phyloP scores from a whole-genome alignment of 2,329 filamentous ascomycete genomes.

The Paecilomyces dactylethromorphus region DNA sequence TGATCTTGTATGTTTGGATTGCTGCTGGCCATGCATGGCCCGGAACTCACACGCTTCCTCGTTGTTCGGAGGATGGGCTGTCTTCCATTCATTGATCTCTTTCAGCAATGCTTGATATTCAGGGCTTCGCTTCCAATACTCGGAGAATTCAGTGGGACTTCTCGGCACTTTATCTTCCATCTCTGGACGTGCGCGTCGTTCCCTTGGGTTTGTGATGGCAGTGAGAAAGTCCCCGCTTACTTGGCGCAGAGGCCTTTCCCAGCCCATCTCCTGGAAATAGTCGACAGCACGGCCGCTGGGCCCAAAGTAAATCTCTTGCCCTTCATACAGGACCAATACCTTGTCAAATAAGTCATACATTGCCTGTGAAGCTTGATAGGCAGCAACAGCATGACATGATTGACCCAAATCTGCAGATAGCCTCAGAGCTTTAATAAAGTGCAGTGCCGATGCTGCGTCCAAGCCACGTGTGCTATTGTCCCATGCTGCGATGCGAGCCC shows the following conservation, averaged over 20 bases:
- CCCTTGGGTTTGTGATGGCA: slow-evolving; percentile 59
- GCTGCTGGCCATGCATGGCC: not conserved
- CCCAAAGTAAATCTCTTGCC: slow-evolving; percentile 71
- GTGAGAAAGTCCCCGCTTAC: slow-evolving; percentile 70
- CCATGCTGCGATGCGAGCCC: slow-evolving; percentile 24
- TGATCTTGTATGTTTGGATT: slow-evolving; percentile 56
- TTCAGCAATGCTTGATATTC: slow-evolving; percentile 37
- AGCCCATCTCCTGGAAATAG: slow-evolving; percentile 66
- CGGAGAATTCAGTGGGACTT: slow-evolving; percentile 63
- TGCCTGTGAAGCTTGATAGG: slow-evolving; percentile 47
- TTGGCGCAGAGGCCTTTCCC: slow-evolving; percentile 60
- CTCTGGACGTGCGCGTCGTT: slow-evolving; percentile 52
- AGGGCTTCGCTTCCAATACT: slow-evolving; percentile 48
- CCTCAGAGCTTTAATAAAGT: slow-evolving; percentile 49
- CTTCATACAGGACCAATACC: slow-evolving; percentile 65
- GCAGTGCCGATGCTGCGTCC: slow-evolving; percentile 50
- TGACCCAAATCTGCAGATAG: slow-evolving; percentile 44
- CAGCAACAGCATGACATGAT: slow-evolving; percentile 48
- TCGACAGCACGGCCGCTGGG: slow-evolving; percentile 52
- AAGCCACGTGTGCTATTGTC: slow-evolving; percentile 46
- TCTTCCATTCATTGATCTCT: slow-evolving; percentile 40
- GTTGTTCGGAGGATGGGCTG: slow-evolving; percentile 18
- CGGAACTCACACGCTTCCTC: not conserved
- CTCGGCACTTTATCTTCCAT: slow-evolving; percentile 59
- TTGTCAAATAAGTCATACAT: slow-evolving; percentile 62